Conservation (phyloP, 2,329 filamentous ascomycete species). For the Hymenotorrendiella dingleyae region DNA sequence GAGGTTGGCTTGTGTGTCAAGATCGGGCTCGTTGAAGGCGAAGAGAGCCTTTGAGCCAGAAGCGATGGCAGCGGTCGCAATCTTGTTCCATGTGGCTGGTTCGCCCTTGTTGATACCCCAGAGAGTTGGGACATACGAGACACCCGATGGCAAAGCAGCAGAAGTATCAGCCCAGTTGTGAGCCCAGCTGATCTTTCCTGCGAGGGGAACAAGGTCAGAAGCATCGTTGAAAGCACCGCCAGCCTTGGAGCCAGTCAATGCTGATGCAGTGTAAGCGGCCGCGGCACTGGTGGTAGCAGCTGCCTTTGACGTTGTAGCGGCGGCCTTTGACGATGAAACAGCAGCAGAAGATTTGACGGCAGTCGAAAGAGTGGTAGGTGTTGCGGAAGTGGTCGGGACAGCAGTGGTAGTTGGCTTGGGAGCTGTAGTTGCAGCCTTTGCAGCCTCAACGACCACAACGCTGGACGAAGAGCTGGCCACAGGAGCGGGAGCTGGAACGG, state of each 20-base stretch:
- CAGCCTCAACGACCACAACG: neutral
- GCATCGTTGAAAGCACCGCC: slow-evolving; percentile 64
- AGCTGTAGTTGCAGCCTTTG: neutral
- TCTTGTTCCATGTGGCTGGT: slow-evolving; percentile 43
- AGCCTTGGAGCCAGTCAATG: slow-evolving; percentile 43
- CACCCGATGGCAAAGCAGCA: slow-evolving; percentile 32
- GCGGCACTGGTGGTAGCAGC: neutral
- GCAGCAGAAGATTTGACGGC: too few species aligned
- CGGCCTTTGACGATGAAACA: too few species aligned
- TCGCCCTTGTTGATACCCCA: slow-evolving; percentile 46
- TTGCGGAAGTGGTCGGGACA: slow-evolving; percentile 1
- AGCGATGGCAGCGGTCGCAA: slow-evolving; percentile 46
- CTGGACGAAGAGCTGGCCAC: neutral
- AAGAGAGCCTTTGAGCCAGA: slow-evolving; percentile 52
- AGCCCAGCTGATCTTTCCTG: slow-evolving; percentile 46
- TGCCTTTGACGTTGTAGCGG: slow-evolving; percentile 1
- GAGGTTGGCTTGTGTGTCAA: slow-evolving; percentile 49
- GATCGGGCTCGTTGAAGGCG: slow-evolving; percentile 69
- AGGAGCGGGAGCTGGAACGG: neutral
- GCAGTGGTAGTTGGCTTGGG: neutral
- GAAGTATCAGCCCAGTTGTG: slow-evolving; percentile 61
- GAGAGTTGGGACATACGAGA: slow-evolving; percentile 63
- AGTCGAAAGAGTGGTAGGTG: slow-evolving; percentile 4
- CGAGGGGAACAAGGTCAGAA: slow-evolving; percentile 40
- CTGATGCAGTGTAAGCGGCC: neutral